Evolutionary conservation across 805 yeast species (phyloP), one percentile per base, ranked within the genome.

Genomic region (Lipomyces sp.): DNA sequence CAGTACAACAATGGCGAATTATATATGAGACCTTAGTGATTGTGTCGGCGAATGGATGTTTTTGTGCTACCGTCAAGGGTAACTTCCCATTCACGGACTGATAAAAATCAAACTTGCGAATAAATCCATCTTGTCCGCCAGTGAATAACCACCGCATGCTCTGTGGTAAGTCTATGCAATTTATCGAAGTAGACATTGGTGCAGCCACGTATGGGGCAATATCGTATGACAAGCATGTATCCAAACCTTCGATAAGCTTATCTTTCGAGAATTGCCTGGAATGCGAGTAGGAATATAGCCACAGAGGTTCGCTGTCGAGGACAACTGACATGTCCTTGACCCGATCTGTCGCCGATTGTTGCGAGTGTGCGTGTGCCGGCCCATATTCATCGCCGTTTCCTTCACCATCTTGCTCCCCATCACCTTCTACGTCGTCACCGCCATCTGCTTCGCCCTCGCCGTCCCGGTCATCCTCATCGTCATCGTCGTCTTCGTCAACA

Each of bases 61-160:
- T 86, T 76, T 95, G 99, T 2, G 97, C 92, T 67, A 92, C 90
- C 0, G 98, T 94, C 61, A 95, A 80, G 4, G 95, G 94, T 5
- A 89, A 81, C 71, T 89, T 90, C 18, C 98, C 98, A 73, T 90
- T 93, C 32, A 95, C 84, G 0, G 97, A 89, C 42, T 88, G 89
- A 51, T 87, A 83, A 69, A 95, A 88, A 77, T 95, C 97, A 78
- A 89, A 95, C 75, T 90, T 92, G 58, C 99, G 81, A 42, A 95
- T 90, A 73, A 87, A 90, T 3, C 99, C 99, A 77, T 95, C 99
- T 71, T 90, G 94, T 8, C 98, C 98, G 29, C 99, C 99, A 0
- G 97, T 88, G 73, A 93, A 89, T 51, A 95, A 81, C 89, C 92
- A 93, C 74, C 87, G 88, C 53, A 92, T 88, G 4, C 96, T 96